Base-by-base conservation (phyloP, 495 filamentous ascomycete genomes). In the Penicillium coprophilum region DNA sequence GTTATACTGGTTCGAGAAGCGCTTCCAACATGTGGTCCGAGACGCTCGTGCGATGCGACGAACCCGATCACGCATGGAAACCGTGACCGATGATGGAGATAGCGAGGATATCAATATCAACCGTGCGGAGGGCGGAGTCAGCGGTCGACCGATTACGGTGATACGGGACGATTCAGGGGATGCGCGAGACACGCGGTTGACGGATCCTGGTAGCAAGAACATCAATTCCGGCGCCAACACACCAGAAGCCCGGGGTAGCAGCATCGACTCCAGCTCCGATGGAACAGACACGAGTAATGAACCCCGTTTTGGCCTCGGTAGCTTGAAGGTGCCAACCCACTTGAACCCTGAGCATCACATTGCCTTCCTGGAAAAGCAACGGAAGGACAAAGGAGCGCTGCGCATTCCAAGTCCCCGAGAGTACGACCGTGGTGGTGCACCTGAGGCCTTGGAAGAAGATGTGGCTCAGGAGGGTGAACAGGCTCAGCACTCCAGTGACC, bases 1-100 rank as follows among this genome's bases (percentile, higher is more conserved):
- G 3, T 75, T 97, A 5, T 96, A 96, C 72, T 97, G 92, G 93
- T 98, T 98, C 63, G 92, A 97, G 73, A 96, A 92, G 67, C 83
- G 91, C 3, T 96, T 98, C 62, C 85, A 91, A 69, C 75, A 87
- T 59, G 79, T 97, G 46, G 92, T 86, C 28, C 80, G 74, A 21
- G 81, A 86, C 57, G 80, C 80, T 6, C 74, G 80, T 11, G 73
- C 69, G 41, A 51, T 82, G 38, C 85, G 85, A 43, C 65, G 74
- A 5, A 77, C 83, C 9, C 80, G 81, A 46, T 80, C 83, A 6
- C 77, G 84, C 54, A 76, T 82, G 19, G 81, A 83, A 47, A 79
- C 80, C 2, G 80, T 82, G 57, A 79, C 75, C 5, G 74, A 83
- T 53, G 71, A 74, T n/a, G 77, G 76, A 55, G 70, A 77, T 38